Evolutionary conservation across 176 grass and related monocot species (phyloP), one percentile per base, ranked within the genome.

Genomic region (Microstegium vimineum): DNA sequence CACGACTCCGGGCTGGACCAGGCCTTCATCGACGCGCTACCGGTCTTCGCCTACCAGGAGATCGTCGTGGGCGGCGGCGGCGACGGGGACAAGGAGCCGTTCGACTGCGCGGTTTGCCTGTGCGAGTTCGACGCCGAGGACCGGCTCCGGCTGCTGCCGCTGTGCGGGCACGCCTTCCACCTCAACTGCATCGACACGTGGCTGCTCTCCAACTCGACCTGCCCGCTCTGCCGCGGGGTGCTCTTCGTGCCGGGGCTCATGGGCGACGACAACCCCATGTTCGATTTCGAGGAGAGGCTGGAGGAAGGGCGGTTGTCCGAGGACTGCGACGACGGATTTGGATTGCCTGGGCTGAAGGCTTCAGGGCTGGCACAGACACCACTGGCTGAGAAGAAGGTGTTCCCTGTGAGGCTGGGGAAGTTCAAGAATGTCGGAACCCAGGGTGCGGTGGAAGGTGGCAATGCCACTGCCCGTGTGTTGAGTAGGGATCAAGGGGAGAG

Each of bases 181-280:
- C 80, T 98, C 31, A 30, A 73, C 16, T 94, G 95, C 84, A 98
- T 98, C 23, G 92, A 98, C 61, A 98, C 95, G 1, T 98, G 95
- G 92, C 86, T 98, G 43, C 86, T 98, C 46, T 98, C 92, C 92
- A 98, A 98, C 77, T 98, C 92, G 1, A 94, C 95, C 18, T 98
- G 95, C 75, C 95, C 95, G 36, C 89, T 98, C 62, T 98, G 95
- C 77, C 77, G 95, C 42, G 92, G 87, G 46, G 81, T 79, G 79
- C 92, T 93, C 82, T 98, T 87, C 33, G 74, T 57, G 20, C 86
- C 83, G 0, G 88, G 86, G 0, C 47, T 83, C 7, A 74, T 84
- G 26, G 61, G 71, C 4, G 92, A 98, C 10, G 83, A 89, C 28
- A 82, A 60, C 57, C 49, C 84, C 3, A 89, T 89, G 45, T 93